A percentile compares a stretch with the other conserved stretches of the same genome.
phyloP scores from a whole-genome alignment of 805 yeast genomes.

The Candida stauntonica region DNA sequence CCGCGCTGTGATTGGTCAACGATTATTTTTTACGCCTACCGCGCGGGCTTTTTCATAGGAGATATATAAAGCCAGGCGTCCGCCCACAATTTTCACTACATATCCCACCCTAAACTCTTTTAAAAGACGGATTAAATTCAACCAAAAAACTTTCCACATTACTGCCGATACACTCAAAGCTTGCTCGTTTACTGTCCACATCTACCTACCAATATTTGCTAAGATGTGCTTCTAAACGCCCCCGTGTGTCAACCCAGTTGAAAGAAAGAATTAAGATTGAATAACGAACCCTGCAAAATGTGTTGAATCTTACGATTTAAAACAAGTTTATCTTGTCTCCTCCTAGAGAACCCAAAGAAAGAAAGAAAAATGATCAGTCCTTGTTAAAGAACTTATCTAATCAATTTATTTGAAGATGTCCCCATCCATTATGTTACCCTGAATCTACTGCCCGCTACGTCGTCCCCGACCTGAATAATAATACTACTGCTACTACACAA shows the following conservation, averaged over 20 bases:
- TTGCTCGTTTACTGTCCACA: not conserved
- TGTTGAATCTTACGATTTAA: conserved; percentile 1
- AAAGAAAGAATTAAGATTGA: conserved; percentile 4
- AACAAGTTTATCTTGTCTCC: conserved; percentile 1
- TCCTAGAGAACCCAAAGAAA: conserved; percentile 5
- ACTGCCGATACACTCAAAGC: conserved; percentile 16
- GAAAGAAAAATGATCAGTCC: conserved; percentile 6
- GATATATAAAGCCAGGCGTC: no score
- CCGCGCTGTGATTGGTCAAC: conserved; percentile 5
- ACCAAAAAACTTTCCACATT: conserved; percentile 9
- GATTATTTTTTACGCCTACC: conserved; percentile 4
- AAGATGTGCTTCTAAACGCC: conserved; percentile 26
- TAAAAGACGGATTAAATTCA: no score
- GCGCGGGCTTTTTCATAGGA: not conserved
- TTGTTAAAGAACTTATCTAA: no score
- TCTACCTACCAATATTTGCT: conserved; percentile 1
- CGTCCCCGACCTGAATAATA: conserved; percentile 16
- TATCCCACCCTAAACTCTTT: not conserved
- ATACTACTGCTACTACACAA: conserved; percentile 7
- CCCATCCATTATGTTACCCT: conserved; percentile 24
- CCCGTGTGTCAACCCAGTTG: conserved; percentile 11
- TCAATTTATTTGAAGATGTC: conserved; percentile 9
- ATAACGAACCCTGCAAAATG: conserved; percentile 6
- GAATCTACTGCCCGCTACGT: conserved; percentile 26
- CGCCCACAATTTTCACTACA: not conserved